phyloP scores from a whole-genome alignment of 2,329 filamentous ascomycete species.

The Pseudocercospora crystallina region DNA sequence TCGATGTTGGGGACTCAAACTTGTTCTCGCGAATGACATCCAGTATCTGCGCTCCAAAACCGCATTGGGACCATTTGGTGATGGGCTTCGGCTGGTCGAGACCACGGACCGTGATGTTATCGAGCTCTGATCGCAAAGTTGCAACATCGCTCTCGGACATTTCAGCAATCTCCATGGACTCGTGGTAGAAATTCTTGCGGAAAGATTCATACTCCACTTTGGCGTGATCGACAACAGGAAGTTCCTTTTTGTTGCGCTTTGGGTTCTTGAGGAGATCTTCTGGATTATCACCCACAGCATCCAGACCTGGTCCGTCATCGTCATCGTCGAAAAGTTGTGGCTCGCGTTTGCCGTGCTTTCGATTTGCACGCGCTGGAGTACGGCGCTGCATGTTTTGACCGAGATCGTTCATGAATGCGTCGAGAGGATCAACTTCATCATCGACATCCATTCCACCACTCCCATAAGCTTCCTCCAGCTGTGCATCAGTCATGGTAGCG shows the following conservation, averaged over 20 bases:
- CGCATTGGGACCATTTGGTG: constrained; percentile 94
- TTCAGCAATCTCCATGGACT: constrained; percentile 77
- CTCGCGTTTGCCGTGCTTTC: constrained; percentile 59
- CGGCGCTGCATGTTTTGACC: constrained; percentile 49
- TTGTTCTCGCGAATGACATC: constrained; percentile 80
- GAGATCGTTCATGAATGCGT: constrained; percentile 90
- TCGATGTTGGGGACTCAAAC: constrained; percentile 86
- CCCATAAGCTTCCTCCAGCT: constrained; percentile 22
- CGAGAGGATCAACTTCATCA: constrained; percentile 81
- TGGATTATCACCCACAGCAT: constrained; percentile 62
- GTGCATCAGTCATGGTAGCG: constrained; percentile 43
- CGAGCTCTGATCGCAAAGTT: constrained; percentile 79
- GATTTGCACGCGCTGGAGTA: constrained; percentile 35
- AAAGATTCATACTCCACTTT: constrained; percentile 85
- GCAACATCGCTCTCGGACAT: constrained; percentile 83
- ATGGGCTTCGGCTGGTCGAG: constrained; percentile 90
- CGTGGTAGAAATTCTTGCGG: constrained; percentile 91
- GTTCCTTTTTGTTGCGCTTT: constrained; percentile 89
- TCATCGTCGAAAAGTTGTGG: constrained; percentile 88
- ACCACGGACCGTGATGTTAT: constrained; percentile 91
- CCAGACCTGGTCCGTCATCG: constrained; percentile 68
- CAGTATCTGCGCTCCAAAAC: constrained; percentile 79
- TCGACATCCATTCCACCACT: constrained; percentile 43
- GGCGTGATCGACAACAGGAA: constrained; percentile 81
- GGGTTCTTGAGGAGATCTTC: constrained; percentile 63